Conservation (phyloP, 139 green algal genomes). For the Chlamydomonas eustigma region DNA sequence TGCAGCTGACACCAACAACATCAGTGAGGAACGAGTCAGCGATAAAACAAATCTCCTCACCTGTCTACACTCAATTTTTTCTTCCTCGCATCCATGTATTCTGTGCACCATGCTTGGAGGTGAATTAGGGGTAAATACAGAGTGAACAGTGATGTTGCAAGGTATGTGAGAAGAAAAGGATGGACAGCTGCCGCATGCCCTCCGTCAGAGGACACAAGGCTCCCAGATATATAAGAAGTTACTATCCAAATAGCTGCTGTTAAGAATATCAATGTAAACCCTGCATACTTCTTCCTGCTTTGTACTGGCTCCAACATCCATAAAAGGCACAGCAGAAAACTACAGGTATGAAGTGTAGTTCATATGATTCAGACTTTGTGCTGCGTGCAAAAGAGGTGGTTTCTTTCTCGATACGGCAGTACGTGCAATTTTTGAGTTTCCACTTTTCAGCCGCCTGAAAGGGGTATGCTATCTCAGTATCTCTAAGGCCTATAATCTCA, state of each 20-base stretch:
- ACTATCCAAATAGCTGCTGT: conserved; percentile 18
- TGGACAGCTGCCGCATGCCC: conserved; percentile 27
- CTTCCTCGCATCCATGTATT: not conserved
- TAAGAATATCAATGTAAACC: not conserved
- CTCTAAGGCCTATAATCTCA: no score
- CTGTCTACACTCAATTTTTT: not conserved
- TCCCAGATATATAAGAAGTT: not conserved
- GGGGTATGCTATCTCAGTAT: no score
- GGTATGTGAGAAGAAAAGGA: conserved; percentile 81
- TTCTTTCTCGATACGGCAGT: no score
- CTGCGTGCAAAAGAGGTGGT: no score
- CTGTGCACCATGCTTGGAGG: conserved; percentile 6
- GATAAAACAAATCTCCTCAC: not conserved
- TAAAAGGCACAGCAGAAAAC: no score
- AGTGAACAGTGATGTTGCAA: conserved; percentile 84
- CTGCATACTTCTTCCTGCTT: no score
- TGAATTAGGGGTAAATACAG: conserved; percentile 74
- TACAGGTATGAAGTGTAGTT: no score
- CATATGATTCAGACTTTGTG: no score
- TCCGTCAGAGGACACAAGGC: not conserved
- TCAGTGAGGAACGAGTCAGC: no score
- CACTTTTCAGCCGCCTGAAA: no score
- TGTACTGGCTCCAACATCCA: no score
- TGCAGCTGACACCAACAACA: not conserved
- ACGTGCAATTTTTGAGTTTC: no score